Conservation (phyloP, 2,329 filamentous ascomycete species). For the Pseudohalonectria lignicola region DNA sequence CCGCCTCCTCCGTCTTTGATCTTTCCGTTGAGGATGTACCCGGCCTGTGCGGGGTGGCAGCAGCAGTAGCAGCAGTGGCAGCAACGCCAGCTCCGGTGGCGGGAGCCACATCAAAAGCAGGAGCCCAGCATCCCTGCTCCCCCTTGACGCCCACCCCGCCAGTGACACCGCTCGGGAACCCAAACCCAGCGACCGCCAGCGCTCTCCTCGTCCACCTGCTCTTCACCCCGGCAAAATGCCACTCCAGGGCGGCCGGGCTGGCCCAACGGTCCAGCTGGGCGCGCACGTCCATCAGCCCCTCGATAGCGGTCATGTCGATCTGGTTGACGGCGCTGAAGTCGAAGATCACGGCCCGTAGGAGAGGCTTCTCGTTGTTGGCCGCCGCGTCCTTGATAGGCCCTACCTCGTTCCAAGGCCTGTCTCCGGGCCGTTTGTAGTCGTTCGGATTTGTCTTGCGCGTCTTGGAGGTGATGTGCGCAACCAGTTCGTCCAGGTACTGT, state of each 20-base stretch:
- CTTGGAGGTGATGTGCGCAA: slow-evolving; percentile 24
- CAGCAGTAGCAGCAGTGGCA: too few species aligned
- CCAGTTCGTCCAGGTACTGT: slow-evolving; percentile 32
- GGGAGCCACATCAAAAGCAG: slow-evolving; percentile 1
- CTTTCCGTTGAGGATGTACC: too few species aligned
- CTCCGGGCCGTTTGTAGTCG: slow-evolving; percentile 12
- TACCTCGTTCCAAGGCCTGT: slow-evolving; percentile 46
- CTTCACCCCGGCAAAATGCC: slow-evolving; percentile 88
- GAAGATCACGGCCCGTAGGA: slow-evolving; percentile 60
- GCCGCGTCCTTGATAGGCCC: slow-evolving; percentile 19
- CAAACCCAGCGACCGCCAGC: slow-evolving; percentile 78
- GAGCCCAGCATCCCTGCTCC: neutral
- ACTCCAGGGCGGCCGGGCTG: slow-evolving; percentile 71
- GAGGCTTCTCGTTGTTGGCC: slow-evolving; percentile 9
- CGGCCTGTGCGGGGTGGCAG: too few species aligned
- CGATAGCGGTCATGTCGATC: slow-evolving; percentile 83
- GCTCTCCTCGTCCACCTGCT: slow-evolving; percentile 93
- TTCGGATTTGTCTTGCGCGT: slow-evolving; percentile 27
- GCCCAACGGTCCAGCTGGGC: slow-evolving; percentile 90
- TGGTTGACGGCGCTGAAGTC: slow-evolving; percentile 94
- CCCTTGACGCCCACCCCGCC: neutral
- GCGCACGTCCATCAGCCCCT: slow-evolving; percentile 86
- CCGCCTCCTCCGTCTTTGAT: too few species aligned
- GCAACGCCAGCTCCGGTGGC: too few species aligned
- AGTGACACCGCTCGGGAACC: slow-evolving; percentile 18